phyloP scores from a whole-genome alignment of 129 eudicot species.

The Tagetes patula region DNA sequence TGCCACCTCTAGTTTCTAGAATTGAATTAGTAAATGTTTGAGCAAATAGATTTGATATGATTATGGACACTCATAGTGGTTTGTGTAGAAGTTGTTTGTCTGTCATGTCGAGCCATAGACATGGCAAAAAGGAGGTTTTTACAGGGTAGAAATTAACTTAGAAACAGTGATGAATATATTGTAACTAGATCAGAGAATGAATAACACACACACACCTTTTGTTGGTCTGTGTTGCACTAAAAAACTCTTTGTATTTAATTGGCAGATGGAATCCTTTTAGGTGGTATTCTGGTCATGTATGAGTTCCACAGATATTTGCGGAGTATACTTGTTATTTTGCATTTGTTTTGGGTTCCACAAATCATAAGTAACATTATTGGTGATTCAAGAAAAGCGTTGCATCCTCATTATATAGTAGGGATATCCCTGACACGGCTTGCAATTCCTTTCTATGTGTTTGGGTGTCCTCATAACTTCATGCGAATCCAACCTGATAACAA shows the following conservation, averaged over 20 bases:
- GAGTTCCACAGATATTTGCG: conserved; percentile 85
- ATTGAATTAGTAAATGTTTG: too few relatives aligned
- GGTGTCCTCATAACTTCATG: conserved; percentile 97
- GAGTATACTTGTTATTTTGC: conserved; percentile 71
- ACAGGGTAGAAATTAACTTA: too few relatives aligned
- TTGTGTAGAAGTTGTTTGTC: too few relatives aligned
- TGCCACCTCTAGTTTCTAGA: too few relatives aligned
- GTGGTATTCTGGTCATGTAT: conserved; percentile 92
- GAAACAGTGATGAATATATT: too few relatives aligned
- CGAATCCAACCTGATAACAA: conserved; percentile 76
- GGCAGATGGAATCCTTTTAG: conserved; percentile 96
- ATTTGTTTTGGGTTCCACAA: conserved; percentile 97
- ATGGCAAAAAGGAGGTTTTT: too few relatives aligned
- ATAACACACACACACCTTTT: background rate
- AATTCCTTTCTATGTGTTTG: conserved; percentile 83
- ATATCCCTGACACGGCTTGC: conserved; percentile 83
- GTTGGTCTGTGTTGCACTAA: background rate
- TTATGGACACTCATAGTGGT: too few relatives aligned
- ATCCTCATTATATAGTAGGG: conserved; percentile 96
- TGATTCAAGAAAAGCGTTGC: conserved; percentile 95
- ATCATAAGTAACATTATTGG: conserved; percentile 69
- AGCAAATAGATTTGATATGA: too few relatives aligned
- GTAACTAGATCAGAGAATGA: background rate
- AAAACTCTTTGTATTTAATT: conserved; percentile 24
- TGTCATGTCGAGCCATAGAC: too few relatives aligned